These are phyloP conservation scores for Lupinus albus DNA, from an alignment of 306 rosid genomes.

Conservation along the genomic window DNA sequence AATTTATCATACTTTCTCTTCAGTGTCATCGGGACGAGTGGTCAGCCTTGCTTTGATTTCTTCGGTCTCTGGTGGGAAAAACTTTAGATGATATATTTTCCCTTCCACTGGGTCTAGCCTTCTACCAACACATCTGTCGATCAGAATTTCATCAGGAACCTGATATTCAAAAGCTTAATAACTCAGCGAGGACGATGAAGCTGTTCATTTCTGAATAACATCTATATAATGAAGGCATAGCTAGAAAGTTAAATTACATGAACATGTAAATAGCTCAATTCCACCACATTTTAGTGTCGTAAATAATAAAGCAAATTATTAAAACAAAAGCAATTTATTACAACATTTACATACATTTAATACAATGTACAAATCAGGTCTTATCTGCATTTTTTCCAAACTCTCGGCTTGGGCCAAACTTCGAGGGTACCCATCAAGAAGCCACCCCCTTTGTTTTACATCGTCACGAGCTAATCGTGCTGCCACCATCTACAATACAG, in stretches of 20 bases:
- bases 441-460: constrained; percentile 86
- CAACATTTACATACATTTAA: constrained; percentile 67
- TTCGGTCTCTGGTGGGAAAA: constrained; percentile 73
- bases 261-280: constrained; percentile 19
- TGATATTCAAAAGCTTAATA: constrained; percentile 61
- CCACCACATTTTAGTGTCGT: not conserved
- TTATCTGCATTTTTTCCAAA: constrained; percentile 70
- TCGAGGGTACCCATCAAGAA: constrained; percentile 95
- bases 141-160: constrained; percentile 99
- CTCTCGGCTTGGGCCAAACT: constrained; percentile 74
- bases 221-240: not conserved
- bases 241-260: constrained; percentile 22
- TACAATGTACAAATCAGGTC: constrained; percentile 74
- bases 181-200: constrained; percentile 40
- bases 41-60: constrained; percentile 75
- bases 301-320: constrained; percentile 5
- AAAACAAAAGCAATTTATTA: not conserved
- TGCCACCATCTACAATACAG: constrained; percentile 70
- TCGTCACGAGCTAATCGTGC: constrained; percentile 68
- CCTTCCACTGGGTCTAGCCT: constrained; percentile 84
- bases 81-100: constrained; percentile 77
- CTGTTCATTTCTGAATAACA: constrained; percentile 26
- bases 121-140: constrained; percentile 97
- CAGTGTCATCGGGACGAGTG: constrained; percentile 82
- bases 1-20: constrained; percentile 65